Base-by-base conservation (phyloP, 306 rosid genomes). In the Inga leiocalycina region DNA sequence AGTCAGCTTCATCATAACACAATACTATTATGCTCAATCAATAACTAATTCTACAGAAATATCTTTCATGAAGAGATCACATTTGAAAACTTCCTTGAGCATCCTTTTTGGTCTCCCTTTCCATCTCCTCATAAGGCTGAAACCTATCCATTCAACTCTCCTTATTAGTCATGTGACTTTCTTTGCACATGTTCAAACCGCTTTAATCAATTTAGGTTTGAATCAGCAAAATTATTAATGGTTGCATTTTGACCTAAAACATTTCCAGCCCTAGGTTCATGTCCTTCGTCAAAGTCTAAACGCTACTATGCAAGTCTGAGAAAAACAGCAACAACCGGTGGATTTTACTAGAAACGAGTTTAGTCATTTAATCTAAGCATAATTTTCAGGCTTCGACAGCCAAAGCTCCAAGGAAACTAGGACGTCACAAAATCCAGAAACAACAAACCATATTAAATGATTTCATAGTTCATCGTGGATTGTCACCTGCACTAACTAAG, bases 331-430 rank as follows among this genome's bases (percentile, higher is more conserved):
- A 49, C 43, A 77, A 72, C 67, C 61, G 20, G 61, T 56, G 46
- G 51, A 32, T 69, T 74, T 32, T 6, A 74, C 76, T 34, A 52
- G 35, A 84, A 67, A 77, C n/a, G 24, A 73, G 82, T 77, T 81
- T 74, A 86, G 35, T 13, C 5, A 20, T 41, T 70, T 70, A 10
- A 74, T 77, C 81, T 45, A 78, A 19, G 74, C 51, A 8, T 72
- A 62, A 39, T 75, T 74, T 76, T 77, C 35, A 76, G 84, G 79
- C 78, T 72, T 83, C 30, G 67, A 80, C 75, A 27, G 52, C 49
- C 49, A 80, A 74, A 19, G 75, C 74, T 78, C 88, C 80, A 44
- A 59, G 64, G 79, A 72, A 83, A 83, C 83, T 30, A 57, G 71
- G 80, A 59, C 46, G 52, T 74, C 46, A 14, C 12, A 34, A 34